Base-by-base conservation (phyloP, 129 eudicot genomes). In the Gnaphalium uliginosum region DNA sequence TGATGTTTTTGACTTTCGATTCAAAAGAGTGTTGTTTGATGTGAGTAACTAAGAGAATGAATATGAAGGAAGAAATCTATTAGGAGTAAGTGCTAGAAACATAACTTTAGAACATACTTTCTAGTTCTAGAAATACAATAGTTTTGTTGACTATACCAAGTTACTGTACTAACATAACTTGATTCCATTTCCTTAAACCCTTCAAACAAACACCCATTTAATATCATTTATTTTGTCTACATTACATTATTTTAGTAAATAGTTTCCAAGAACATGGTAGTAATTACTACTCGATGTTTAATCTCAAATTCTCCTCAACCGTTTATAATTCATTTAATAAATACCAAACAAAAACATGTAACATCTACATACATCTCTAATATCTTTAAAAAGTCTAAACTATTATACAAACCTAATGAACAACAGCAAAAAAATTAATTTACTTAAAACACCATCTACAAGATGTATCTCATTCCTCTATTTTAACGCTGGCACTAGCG, bases 21-120 rank as follows among this genome's bases (percentile, higher is more conserved):
- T 57, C 23, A 14, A 53, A n/a, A 54, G 53, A 30, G 33, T 72
- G 43, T 56, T 43, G 51, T 27, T 75, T 30, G 11, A 19, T 21
- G 19, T 41, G 0, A 41, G 39, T 6, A 6, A 6, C 39, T 6
- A 33, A 11, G 59, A 19, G 21, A 57, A 60, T 17, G 78, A 73
- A 8, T 7, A 6, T 18, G 70, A n/a, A 33, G 50, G 43, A 58
- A 58, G 64, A 65, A 65, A 32, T 65, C 35, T 8, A 33, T 48
- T 65, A 17, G 25, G 26, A 65, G 70, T 65, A 32, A 18, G 33
- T 41, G 50, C 70, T 65, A 65, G 70, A 64, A 64, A 64, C 25
- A 18, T 29, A 6, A 29, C 1, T 18, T 65, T 6, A 65, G 70
- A 65, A 65, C 23, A 17, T 32, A 50, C 70, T 65, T n/a, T 8